Evolutionary conservation across 306 rosid species (phyloP).

Genomic region (Datisca glomerata): DNA sequence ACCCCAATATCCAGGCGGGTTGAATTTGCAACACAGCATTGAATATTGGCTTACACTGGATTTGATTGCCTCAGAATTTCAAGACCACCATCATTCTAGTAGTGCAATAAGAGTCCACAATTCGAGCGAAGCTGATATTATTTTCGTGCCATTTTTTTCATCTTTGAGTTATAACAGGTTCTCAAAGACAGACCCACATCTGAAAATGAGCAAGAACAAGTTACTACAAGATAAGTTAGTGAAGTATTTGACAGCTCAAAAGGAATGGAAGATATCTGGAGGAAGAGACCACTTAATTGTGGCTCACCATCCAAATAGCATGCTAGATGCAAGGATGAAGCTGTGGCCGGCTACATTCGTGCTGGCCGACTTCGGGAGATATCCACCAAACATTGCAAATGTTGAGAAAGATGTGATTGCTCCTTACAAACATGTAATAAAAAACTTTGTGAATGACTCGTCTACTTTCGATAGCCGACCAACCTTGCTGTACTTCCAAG

Average conservation of each 20-base stretch:
- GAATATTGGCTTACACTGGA: conserved; percentile 97
- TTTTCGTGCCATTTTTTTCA: conserved; percentile 87
- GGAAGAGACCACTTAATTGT: conserved; percentile 79
- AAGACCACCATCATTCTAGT: conserved; percentile 28
- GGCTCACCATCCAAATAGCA: conserved; percentile 93
- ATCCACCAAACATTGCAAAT: conserved; percentile 67
- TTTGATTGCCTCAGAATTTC: conserved; percentile 48
- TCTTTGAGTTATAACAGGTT: conserved; percentile 83
- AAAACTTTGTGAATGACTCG: conserved; percentile 34
- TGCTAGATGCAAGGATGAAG: conserved; percentile 65
- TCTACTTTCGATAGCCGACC: conserved; percentile 65
- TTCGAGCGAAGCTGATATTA: conserved; percentile 72
- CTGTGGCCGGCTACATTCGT: conserved; percentile 81
- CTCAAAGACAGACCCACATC: conserved; percentile 47
- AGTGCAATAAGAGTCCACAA: conserved; percentile 59
- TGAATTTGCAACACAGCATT: conserved; percentile 82
- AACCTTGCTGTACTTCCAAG: conserved; percentile 66
- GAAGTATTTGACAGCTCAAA: conserved; percentile 28
- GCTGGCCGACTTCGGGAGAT: conserved; percentile 97
- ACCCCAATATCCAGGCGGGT: conserved; percentile 84
- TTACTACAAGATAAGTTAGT: conserved; percentile 65
- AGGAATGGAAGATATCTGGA: conserved; percentile 58
- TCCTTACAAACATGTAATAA: conserved; percentile 68
- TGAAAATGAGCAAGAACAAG: conserved; percentile 49
- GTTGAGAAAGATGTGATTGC: conserved; percentile 78